Evolutionary conservation across 208 protist genomes (phyloP), one percentile per base, ranked within the genome.

Genomic region (Trypanosoma theileri): DNA sequence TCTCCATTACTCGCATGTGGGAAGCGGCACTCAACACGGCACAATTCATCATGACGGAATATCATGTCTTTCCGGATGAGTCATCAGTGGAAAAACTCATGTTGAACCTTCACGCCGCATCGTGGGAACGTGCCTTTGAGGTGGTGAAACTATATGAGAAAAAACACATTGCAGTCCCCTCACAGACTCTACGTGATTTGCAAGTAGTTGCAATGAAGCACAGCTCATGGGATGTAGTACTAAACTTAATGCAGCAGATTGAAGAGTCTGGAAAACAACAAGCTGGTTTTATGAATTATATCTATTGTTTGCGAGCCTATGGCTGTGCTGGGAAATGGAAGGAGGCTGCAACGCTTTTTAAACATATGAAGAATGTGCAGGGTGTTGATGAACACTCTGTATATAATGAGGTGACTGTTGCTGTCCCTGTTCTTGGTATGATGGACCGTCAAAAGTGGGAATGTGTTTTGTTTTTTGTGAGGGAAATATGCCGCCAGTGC

Each of bases 241-340:
- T 89, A 60, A 70, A 55, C 1, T 31, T 81, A 14, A 82, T 84
- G 75, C 55, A 80, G 28, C 22, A 66, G 41, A 66, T 84, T 86
- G 48, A 65, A 59, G 57, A 41, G 19, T 19, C 56, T 60, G 84
- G 68, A 51, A 52, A 59, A 11, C 66, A 67, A 16, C 52, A 73
- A 3, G 77, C 66, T 14, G 72, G 80, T 26, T 89, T 94, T 73
- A 88, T 94, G 85, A 85, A 85, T 62, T 75, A 86, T 68, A 57
- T 90, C 17, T 92, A 94, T 76, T 84, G 83, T 68, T 61, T 94
- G n/a, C 87, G 85, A 56, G 85, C 89, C 0, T 85, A 81, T 16
- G 77, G 75, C 13, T 65, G 77, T 16, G 77, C 76, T 0, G 89
- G 85, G 2, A 70, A 85, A 58, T 77, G 48, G 70, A 66, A 28